A percentile compares a stretch with the other conserved stretches of the same genome.
Evolutionary conservation across 352 stramenopile genomes (phyloP).

Genomic region (Globisporangium abappressorium): DNA sequence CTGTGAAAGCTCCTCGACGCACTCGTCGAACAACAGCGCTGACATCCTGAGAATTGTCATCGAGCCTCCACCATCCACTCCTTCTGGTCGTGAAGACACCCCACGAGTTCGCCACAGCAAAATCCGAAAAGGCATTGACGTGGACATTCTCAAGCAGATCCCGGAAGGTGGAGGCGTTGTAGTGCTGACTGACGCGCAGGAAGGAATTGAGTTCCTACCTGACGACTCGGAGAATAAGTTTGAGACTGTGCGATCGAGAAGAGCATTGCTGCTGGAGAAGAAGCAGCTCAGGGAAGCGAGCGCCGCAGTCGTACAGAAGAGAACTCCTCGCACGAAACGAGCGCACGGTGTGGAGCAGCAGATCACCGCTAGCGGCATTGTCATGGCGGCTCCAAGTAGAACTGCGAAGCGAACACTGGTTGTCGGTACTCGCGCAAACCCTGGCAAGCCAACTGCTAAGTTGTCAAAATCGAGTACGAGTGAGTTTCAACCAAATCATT

Average conservation of each 20-base stretch:
- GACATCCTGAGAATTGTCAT: background rate
- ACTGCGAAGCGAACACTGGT: constrained; percentile 7
- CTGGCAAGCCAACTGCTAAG: background rate
- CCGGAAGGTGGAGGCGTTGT: constrained; percentile 18
- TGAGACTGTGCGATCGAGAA: constrained; percentile 31
- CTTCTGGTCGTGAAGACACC: background rate
- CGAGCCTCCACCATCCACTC: too few species aligned
- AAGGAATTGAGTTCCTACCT: constrained; percentile 14
- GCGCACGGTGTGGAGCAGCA: constrained; percentile 8
- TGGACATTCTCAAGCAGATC: constrained; percentile 20
- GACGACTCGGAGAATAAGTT: constrained; percentile 20
- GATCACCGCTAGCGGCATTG: background rate
- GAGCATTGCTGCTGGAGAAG: constrained; percentile 25
- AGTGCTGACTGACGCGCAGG: constrained; percentile 17
- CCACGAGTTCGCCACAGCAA: constrained; percentile 4
- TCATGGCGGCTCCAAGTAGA: background rate
- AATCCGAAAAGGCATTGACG: background rate
- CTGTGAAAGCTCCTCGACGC: background rate
- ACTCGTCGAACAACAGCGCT: background rate
- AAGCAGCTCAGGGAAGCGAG: constrained; percentile 17
- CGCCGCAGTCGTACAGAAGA: background rate
- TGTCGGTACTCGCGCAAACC: background rate
- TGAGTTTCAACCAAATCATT: background rate
- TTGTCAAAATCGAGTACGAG: background rate
- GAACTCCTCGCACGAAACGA: background rate